A percentile compares a stretch with the other conserved stretches of the same genome.
Conservation (phyloP, 495 filamentous ascomycete genomes). For the Penicillium manginii region DNA sequence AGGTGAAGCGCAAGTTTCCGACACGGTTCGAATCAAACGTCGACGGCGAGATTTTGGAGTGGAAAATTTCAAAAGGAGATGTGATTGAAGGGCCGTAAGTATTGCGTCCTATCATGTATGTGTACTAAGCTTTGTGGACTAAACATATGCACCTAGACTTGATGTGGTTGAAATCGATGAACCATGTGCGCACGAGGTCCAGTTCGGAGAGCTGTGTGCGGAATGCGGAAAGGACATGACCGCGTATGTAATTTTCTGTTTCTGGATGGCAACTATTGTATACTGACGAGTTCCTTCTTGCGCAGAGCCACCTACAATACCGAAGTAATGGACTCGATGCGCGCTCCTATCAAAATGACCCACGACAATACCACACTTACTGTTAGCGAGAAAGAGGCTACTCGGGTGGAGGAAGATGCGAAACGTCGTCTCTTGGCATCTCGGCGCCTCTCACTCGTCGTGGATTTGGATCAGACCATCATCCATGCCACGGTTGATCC, state of each 20-base stretch:
- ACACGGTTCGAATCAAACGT: constrained; percentile 79
- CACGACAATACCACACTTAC: constrained; percentile 85
- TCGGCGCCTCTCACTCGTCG: constrained; percentile 87
- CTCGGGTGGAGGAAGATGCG: constrained; percentile 78
- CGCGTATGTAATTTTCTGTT: constrained; percentile 49
- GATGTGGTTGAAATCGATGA: constrained; percentile 83
- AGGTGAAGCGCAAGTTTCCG: constrained; percentile 72
- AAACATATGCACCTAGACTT: constrained; percentile 30
- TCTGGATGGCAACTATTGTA: neutral
- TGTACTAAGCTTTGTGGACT: neutral
- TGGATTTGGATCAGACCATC: constrained; percentile 97
- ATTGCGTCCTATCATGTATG: neutral
- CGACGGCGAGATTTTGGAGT: constrained; percentile 75
- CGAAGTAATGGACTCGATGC: constrained; percentile 63
- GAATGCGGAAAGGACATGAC: constrained; percentile 98
- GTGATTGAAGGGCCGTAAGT: constrained; percentile 60
- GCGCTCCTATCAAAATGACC: constrained; percentile 89
- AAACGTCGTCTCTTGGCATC: constrained; percentile 79
- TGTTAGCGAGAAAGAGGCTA: constrained; percentile 74
- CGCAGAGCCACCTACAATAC: constrained; percentile 61
- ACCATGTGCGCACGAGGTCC: constrained; percentile 85
- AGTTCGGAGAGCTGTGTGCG: constrained; percentile 87
- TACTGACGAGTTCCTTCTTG: constrained; percentile 6
- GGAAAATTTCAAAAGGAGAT: constrained; percentile 75
- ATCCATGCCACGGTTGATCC: constrained; percentile 98